Conservation (phyloP, 2,329 filamentous ascomycete genomes). For the Chrysosphaeria jannelii region DNA sequence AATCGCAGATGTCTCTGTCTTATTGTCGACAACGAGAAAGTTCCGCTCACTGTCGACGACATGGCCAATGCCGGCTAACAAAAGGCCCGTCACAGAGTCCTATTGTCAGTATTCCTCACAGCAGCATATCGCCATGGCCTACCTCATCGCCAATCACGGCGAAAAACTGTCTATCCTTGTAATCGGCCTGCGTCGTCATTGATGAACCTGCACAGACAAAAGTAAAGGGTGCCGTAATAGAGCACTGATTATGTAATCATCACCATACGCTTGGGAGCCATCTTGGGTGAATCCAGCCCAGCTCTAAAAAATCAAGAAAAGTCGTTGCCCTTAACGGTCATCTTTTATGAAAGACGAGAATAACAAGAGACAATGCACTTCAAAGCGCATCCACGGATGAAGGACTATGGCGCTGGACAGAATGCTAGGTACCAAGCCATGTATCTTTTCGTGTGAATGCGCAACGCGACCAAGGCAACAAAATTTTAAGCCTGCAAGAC, state of each 20-base stretch:
- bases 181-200: constrained; percentile 18
- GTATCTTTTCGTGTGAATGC: background rate
- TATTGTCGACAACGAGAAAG: constrained; percentile 83
- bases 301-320: no score
- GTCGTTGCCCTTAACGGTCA: no score
- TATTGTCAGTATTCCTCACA: constrained; percentile 10
- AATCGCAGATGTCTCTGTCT: constrained; percentile 70
- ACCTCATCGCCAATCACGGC: constrained; percentile 97
- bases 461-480: background rate
- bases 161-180: constrained; percentile 76
- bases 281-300: no score
- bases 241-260: no score
- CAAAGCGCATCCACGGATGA: no score
- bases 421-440: background rate
- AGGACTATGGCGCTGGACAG: no score
- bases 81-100: constrained; percentile 86
- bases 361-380: no score
- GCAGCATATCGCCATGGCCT: constrained; percentile 2
- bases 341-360: no score
- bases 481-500: constrained; percentile 1
- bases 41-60: constrained; percentile 83
- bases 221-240: no score
- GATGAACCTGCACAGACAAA: no score
- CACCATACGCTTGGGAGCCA: no score
- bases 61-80: constrained; percentile 76